These are phyloP conservation scores for Suhomyces choctaworum DNA, from an alignment of 1,139 yeast genomes.

Conservation along the genomic window DNA sequence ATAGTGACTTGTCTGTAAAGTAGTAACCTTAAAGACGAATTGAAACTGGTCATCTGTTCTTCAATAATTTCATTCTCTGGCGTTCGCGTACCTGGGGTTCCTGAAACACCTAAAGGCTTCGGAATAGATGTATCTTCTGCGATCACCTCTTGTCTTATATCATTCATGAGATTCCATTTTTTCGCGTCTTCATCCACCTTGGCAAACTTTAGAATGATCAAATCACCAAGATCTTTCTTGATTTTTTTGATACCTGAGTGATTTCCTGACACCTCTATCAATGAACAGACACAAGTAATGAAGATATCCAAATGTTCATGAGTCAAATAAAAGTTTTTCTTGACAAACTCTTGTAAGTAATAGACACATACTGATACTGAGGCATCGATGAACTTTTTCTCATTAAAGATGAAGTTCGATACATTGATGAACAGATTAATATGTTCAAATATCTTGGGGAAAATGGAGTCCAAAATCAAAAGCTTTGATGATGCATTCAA, in stretches of 20 bases:
- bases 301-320: conserved; percentile 28
- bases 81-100: neutral
- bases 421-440: conserved; percentile 36
- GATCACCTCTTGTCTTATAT: conserved; percentile 1
- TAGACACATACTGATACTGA: conserved; percentile 25
- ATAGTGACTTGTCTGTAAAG: conserved; percentile 48
- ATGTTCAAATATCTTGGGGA: conserved; percentile 41
- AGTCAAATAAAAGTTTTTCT: conserved; percentile 24
- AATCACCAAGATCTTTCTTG: conserved; percentile 30
- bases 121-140: neutral
- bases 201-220: conserved; percentile 27
- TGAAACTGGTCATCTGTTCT: neutral
- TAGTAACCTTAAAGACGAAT: conserved; percentile 28
- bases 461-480: conserved; percentile 35
- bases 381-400: conserved; percentile 32
- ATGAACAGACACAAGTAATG: conserved; percentile 31
- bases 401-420: conserved; percentile 39
- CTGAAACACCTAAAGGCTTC: neutral
- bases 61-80: conserved; percentile 5
- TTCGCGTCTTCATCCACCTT: conserved; percentile 7
- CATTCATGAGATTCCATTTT: neutral
- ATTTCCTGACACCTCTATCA: conserved; percentile 30
- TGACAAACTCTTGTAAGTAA: conserved; percentile 22
- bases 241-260: conserved; percentile 18
- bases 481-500: conserved; percentile 28